These are phyloP conservation scores for Hypoxylon rubiginosum DNA, from an alignment of 2,329 filamentous ascomycete genomes.

Conservation along the genomic window DNA sequence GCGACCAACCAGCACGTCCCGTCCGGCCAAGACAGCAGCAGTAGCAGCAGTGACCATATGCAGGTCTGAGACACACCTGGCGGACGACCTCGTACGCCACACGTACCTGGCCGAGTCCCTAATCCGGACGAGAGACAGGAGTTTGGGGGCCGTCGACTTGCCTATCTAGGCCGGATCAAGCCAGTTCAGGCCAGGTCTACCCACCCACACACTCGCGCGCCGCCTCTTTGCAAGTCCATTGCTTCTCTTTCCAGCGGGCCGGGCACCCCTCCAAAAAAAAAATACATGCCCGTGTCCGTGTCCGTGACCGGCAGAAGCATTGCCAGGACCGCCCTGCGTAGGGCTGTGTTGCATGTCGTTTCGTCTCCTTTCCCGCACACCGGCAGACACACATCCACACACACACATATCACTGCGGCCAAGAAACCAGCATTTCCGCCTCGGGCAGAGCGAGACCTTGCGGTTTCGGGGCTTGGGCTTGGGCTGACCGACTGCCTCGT, in stretches of 20 bases:
- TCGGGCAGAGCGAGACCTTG: not conserved
- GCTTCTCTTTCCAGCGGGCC: not conserved
- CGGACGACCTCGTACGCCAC: not conserved
- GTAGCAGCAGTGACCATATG: not conserved
- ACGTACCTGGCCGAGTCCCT: not conserved
- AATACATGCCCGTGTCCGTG: not conserved
- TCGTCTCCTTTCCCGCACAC: not conserved
- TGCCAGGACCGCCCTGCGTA: not conserved
- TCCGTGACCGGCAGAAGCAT: not conserved
- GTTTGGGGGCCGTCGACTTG: not conserved
- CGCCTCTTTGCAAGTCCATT: no score
- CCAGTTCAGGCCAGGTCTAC: not conserved
- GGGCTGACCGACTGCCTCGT: not conserved
- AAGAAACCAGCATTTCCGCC: not conserved
- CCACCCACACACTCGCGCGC: not conserved
- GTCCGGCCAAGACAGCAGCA: not conserved
- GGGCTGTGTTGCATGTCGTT: not conserved
- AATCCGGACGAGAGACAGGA: not conserved
- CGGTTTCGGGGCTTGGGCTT: not conserved
- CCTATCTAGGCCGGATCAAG: no score
- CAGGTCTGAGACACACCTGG: not conserved
- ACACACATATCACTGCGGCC: not conserved
- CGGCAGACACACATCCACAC: not conserved
- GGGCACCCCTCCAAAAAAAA: no score
- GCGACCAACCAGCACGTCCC: not conserved